Evolutionary conservation across 1,284 basidiomycete species (phyloP).

Genomic region (Cryptococcus depauperatus): DNA sequence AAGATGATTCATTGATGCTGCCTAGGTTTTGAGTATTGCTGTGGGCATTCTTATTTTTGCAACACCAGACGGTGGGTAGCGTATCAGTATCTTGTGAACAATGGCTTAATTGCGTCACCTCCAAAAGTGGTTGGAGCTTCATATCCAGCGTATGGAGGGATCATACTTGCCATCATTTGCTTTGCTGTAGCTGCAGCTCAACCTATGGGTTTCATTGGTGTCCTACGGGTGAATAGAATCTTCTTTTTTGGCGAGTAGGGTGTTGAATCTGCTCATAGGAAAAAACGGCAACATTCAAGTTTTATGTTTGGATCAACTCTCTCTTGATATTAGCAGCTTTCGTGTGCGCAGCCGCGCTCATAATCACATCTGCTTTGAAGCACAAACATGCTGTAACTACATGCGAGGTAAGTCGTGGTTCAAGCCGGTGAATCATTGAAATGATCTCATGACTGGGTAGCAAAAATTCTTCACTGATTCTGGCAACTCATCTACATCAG

Average conservation of each 20-base stretch:
- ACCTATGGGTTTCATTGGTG: conserved; percentile 71
- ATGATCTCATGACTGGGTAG: too few relatives aligned
- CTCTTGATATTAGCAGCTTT: conserved; percentile 57
- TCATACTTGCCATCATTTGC: conserved; percentile 64
- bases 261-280: conserved; percentile 52
- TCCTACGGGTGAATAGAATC: conserved; percentile 54
- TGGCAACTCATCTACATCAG: conserved; percentile 34
- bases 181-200: conserved; percentile 66
- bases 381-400: conserved; percentile 61
- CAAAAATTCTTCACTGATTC: conserved; percentile 28
- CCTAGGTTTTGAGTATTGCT: conserved; percentile 53
- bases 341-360: conserved; percentile 68
- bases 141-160: conserved; percentile 64
- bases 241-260: neutral
- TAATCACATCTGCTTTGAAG: conserved; percentile 63
- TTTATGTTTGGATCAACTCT: conserved; percentile 64
- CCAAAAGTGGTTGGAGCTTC: conserved; percentile 74
- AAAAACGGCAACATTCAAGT: conserved; percentile 62
- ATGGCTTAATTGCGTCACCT: neutral
- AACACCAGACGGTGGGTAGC: conserved; percentile 52
- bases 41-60: conserved; percentile 68
- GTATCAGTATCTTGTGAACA: neutral
- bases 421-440: too few relatives aligned
- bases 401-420: conserved; percentile 54
- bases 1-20: conserved; percentile 1